A percentile compares a stretch with the other conserved stretches of the same genome.
These are phyloP conservation scores for Acer saccharum DNA, from an alignment of 345 rosid genomes.

Conservation along the genomic window DNA sequence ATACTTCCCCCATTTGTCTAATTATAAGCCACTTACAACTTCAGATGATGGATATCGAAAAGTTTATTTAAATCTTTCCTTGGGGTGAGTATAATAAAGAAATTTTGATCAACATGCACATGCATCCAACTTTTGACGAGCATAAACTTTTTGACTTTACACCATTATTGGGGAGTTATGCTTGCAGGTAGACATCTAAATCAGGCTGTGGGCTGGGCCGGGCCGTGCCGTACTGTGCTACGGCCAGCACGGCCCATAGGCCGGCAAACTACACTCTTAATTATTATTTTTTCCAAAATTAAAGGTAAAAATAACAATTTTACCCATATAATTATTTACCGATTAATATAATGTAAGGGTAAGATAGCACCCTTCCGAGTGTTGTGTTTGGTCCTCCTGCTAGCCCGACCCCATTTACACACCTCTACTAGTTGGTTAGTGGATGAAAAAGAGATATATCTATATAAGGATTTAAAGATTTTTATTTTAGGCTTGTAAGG, in stretches of 20 bases:
- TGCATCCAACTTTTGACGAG: not conserved
- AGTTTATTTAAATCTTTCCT: conserved; percentile 82
- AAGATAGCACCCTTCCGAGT: not conserved
- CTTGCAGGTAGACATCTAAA: not conserved
- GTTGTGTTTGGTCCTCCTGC: not conserved
- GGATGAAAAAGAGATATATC: not conserved
- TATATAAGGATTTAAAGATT: not conserved
- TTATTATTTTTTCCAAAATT: too few species aligned
- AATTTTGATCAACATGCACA: not conserved
- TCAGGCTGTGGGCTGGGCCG: not conserved
- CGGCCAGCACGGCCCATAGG: not conserved
- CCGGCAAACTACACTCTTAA: not conserved
- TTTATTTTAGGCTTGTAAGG: not conserved
- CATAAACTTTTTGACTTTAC: not conserved
- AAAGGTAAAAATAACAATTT: not conserved
- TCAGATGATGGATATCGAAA: conserved; percentile 58
- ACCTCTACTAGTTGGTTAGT: not conserved
- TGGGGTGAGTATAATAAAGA: conserved; percentile 62
- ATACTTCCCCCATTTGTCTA: conserved; percentile 60
- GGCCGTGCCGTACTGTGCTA: not conserved
- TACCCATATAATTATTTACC: not conserved
- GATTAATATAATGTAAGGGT: not conserved
- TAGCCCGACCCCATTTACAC: not conserved
- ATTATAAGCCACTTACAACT: conserved; percentile 39
- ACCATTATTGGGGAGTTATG: not conserved